Base-by-base conservation (phyloP, 352 stramenopile species). In the Thraustotheca clavata region DNA sequence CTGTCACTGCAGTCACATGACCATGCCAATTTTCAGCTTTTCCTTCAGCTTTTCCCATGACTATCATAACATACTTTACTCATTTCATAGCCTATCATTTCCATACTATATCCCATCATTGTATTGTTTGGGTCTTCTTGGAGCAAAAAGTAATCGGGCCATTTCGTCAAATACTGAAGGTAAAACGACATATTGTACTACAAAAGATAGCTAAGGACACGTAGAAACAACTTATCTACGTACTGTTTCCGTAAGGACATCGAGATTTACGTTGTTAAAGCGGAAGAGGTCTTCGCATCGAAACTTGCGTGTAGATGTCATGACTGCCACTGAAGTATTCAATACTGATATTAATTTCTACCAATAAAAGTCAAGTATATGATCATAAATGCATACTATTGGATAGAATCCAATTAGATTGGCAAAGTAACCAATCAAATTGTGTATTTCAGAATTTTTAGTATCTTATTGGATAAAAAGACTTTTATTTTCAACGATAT, bases 251-350 rank as follows among this genome's bases (percentile, higher is more conserved):
- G 94, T 98, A 20, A 98, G 78, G 57, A 97, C 81, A 72, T 99
- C 95, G 43, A 99, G 80, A 72, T 99, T 99, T 65, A 99, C 89
- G 69, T 98, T 98, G 74, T 99, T 99, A 78, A 99, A 99, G 52
- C 88, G 87, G 66, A 99, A 96, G 57, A 99, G 78, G 76, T 99
- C 96, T 49, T 98, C 86, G 80, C 97, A 98, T 62, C 81, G 77
- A 72, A 99, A 98, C 67, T 91, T 94, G 59, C 96, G 76, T 52
- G 96, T 91, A 32, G 95, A 98, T 27, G 95, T 98, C 95, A 98
- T 98, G 54, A 18, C 27, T 14, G 60, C 49, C 27, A 60, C 27
- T 60, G 49, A 60, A 35, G 43, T n/a, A n/a, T n/a, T n/a, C n/a
- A n/a, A n/a, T n/a, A n/a, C n/a, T n/a, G n/a, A n/a, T n/a, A n/a